Conservation (phyloP, 441 rosid species). For the Metrosideros polymorpha region DNA sequence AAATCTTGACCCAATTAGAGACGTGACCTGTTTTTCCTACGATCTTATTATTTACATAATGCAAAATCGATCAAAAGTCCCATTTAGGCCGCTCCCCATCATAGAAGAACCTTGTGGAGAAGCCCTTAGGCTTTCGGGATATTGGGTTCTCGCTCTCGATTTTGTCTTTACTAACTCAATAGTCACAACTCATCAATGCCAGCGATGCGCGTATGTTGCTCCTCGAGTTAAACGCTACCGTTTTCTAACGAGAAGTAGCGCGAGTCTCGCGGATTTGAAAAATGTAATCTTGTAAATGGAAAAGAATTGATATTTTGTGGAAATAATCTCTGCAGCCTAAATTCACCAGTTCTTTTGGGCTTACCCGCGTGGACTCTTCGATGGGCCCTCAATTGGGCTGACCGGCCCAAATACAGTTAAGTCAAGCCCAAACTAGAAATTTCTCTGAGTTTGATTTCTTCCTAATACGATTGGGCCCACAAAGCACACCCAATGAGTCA, state of each 20-base stretch:
- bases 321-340: background rate
- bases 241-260: background rate
- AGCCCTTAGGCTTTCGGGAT: fast-evolving
- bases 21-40: background rate
- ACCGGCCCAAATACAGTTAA: background rate
- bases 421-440: background rate
- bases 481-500: background rate
- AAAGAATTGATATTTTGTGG: background rate
- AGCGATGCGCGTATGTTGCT: no score
- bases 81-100: background rate
- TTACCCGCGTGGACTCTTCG: background rate
- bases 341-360: background rate
- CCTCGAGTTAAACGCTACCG: background rate
- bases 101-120: background rate
- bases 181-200: background rate
- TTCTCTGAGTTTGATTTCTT: background rate
- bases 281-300: no score
- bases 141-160: background rate
- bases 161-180: background rate
- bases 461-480: background rate
- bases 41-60: background rate
- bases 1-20: background rate
- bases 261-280: background rate
- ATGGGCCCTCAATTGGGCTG: background rate
- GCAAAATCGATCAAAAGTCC: background rate